Base-by-base conservation (phyloP, 1,139 yeast species). In the Hemisphaericaspora xylofermentans region DNA sequence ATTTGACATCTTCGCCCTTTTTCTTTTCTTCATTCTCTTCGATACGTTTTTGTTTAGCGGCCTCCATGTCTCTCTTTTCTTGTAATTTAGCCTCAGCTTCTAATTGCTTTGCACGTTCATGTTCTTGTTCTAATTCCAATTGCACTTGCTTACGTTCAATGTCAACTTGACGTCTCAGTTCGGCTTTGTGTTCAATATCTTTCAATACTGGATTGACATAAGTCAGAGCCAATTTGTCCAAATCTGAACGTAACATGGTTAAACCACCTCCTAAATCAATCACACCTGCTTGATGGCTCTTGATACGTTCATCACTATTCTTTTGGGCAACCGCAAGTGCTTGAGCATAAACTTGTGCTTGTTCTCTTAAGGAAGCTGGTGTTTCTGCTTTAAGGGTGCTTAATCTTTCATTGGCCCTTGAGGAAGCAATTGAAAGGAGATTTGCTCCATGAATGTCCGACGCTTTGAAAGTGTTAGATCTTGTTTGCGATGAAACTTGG, bases 221-320 rank as follows among this genome's bases (percentile, higher is more conserved):
- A 41, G 82, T 76, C 43, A 82, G 68, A n/a, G 98, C 98, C 71
- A 93, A 80, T 41, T 76, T 77, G 48, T 86, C 85, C 47, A 93
- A 79, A 58, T 91, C 96, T 19, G 73, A 75, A 48, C 78, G 86
- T 38, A 86, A 73, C 75, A 91, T 81, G 55, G 78, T 79, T 51
- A 88, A 74, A 3, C 98, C 98, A 51, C 96, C 96, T 47, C 98
- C 98, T 50, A 91, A 68, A 56, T 88, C 76, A 53, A 88, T 74
- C 57, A 83, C 74, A 38, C 88, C 88, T 36, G 63, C 54, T 43
- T 66, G 63, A 50, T 64, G 56, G 41, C 50, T 58, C 43, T 68
- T 76, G 43, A 78, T 57, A 53, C 89, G 73, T 53, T 77, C 81
- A 43, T 75, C 76, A 43, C 76, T 66, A 50, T 80, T 78, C 52